Evolutionary conservation across 2,329 filamentous ascomycete species (phyloP).

Genomic region (Endoconidiophora polonica): DNA sequence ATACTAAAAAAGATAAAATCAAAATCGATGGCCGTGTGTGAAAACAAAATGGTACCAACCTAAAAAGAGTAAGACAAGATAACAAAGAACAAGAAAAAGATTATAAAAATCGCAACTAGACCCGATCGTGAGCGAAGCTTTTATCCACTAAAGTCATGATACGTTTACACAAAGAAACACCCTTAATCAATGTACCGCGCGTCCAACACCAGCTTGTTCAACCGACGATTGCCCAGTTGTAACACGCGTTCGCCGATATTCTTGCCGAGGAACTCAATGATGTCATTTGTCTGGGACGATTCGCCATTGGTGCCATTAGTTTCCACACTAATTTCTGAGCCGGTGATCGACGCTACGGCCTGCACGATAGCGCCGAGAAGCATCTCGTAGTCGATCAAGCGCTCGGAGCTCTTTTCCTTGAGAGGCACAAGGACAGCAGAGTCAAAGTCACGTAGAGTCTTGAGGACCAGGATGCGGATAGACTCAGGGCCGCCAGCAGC

Average conservation of each 20-base stretch:
- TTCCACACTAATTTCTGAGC: conserved; percentile 16
- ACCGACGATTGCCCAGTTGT: conserved; percentile 26
- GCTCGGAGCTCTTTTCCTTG: conserved; percentile 30
- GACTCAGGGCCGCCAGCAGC: conserved; percentile 54
- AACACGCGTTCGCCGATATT: conserved; percentile 35
- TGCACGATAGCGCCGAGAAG: conserved; percentile 39
- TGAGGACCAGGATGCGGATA: conserved; percentile 38
- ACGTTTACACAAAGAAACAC: no score
- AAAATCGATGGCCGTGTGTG: no score
- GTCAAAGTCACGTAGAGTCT: conserved; percentile 39
- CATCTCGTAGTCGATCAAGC: conserved; percentile 36
- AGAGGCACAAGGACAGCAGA: conserved; percentile 35
- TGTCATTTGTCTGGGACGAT: conserved; percentile 24
- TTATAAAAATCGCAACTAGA: not conserved
- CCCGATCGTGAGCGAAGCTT: not conserved
- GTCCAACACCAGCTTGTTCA: conserved; percentile 36
- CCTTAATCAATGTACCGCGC: conserved; percentile 31
- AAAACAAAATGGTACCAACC: not conserved
- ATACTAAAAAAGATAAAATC: not conserved
- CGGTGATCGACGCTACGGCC: conserved; percentile 30
- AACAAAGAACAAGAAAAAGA: not conserved
- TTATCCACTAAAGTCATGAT: not conserved
- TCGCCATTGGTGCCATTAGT: conserved; percentile 7
- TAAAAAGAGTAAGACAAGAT: not conserved
- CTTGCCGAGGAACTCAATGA: conserved; percentile 38